Evolutionary conservation across 768 basidiomycete genomes (phyloP), one percentile per base, ranked within the genome.

Genomic region (Dacryopinax primogenitus): DNA sequence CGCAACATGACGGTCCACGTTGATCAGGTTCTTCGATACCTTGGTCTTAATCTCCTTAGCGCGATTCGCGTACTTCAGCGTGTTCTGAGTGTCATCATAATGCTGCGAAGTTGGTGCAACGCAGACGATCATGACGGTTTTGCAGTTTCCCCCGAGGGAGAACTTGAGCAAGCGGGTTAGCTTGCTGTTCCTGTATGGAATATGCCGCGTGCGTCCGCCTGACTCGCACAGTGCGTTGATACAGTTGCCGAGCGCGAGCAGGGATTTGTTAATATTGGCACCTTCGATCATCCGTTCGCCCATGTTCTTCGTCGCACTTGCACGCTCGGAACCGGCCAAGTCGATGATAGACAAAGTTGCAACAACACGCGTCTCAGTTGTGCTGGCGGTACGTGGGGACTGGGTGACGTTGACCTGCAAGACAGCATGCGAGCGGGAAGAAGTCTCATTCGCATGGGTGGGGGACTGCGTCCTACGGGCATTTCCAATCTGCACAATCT

Each of bases 101-200:
- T 99, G 93, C 36, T 83, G 83, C 36, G 92, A 93, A 3, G 93
- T 92, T 1, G 96, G 96, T 0, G 93, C 93, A 58, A 99, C 81
- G 73, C 96, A 98, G 67, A 98, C 95, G 68, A 97, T 92, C 96
- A 98, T 99, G 72, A 96, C 93, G 0, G 96, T 99, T 77, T 95
- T 92, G 83, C 96, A 99, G 75, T 98, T 98, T 4, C 96, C 96
- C 1, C 95, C 95, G 61, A 98, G 83, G 1, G 95, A 94, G 79
- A 97, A 97, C 76, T 97, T 98, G 72, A 98, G 86, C 47, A 98
- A 77, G 44, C 96, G 89, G 0, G 96, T 99, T 68, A 99, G 88
- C 77, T 99, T 99, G 80, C 90, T 92, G 78, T 99, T 96, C 64
- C 96, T 84, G 76, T 98, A 99, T 0, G 96, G 96, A 13, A 99